Base-by-base conservation (phyloP, 257 asterid genomes). In the Thymus mandschuricus region DNA sequence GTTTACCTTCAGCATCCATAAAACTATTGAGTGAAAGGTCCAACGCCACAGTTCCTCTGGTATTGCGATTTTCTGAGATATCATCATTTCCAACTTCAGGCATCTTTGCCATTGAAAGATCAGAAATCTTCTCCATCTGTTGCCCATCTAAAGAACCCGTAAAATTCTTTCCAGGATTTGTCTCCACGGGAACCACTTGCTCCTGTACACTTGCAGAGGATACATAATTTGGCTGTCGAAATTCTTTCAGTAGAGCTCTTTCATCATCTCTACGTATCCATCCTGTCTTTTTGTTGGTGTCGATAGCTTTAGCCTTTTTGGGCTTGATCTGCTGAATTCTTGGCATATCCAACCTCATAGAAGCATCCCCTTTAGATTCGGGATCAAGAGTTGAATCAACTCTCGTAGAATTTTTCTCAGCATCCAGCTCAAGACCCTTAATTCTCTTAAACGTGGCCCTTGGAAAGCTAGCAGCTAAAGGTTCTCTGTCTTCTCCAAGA, bases 1-100 rank as follows among this genome's bases (percentile, higher is more conserved):
- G 71, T 46, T 15, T 68, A 60, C 72, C 75, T 66, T 83, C 88
- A 29, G 64, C 40, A 49, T 69, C 71, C 34, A 55, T 50, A 70
- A 56, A 86, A 83, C 85, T 86, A 78, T 77, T 70, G 61, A 87
- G 79, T 12, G 98, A 84, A 68, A 88, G 88, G 77, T 86, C 94
- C 79, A 83, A 68, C 12, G 79, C 83, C 58, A 68, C 81, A 35
- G 81, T 79, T 59, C 60, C 80, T 74, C 74, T 55, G 44, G 41
- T 38, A n/a, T 68, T 69, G 74, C 67, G 51, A 80, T 85, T 86
- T 67, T 77, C 83, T 8, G 27, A 15, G 33, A 52, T 64, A 76
- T 65, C 70, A 72, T 41, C 66, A 64, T 44, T 70, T 69, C 79
- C 86, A 76, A 68, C 73, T 73, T 78, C 85, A 41, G 86, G 75